Evolutionary conservation across 208 protist genomes (phyloP).

Genomic region (Wallacemonas collosoma): DNA sequence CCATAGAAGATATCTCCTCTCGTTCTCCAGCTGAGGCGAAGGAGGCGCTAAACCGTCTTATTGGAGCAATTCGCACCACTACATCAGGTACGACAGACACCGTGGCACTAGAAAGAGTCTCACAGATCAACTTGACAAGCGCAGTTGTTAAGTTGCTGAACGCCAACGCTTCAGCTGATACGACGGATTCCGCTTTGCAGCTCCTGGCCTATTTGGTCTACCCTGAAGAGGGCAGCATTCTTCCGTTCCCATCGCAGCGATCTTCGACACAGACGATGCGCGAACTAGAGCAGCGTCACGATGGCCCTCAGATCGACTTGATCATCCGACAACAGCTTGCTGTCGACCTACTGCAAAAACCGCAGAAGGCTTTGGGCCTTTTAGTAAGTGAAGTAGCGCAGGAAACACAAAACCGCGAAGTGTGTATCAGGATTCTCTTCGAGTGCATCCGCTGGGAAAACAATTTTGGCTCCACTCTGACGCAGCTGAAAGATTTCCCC

Average conservation of each 20-base stretch:
- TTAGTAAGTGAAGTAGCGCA: constrained; percentile 68
- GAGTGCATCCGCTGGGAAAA: constrained; percentile 83
- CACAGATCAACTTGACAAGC: constrained; percentile 29
- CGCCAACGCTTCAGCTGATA: constrained; percentile 29
- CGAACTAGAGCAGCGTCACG: constrained; percentile 41
- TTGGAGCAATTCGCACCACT: constrained; percentile 22
- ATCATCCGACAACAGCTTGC: constrained; percentile 79
- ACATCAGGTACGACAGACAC: constrained; percentile 28
- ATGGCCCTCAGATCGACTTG: constrained; percentile 55
- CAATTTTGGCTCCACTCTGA: constrained; percentile 79
- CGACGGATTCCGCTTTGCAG: constrained; percentile 42
- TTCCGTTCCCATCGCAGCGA: constrained; percentile 80
- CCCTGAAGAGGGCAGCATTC: constrained; percentile 62
- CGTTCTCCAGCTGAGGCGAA: constrained; percentile 21
- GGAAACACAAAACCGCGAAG: constrained; percentile 32
- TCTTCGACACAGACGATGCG: constrained; percentile 34
- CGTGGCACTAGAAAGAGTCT: constrained; percentile 35
- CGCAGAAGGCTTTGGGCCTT: constrained; percentile 59
- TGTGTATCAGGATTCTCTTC: constrained; percentile 82
- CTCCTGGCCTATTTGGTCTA: constrained; percentile 64
- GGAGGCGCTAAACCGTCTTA: constrained; percentile 33
- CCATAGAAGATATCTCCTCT: constrained; percentile 22
- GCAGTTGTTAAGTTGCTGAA: constrained; percentile 45
- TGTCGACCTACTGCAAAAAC: constrained; percentile 73
- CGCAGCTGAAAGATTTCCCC: constrained; percentile 72